Evolutionary conservation across 257 asterid genomes (phyloP).

Genomic region (Capsicum pubescens): DNA sequence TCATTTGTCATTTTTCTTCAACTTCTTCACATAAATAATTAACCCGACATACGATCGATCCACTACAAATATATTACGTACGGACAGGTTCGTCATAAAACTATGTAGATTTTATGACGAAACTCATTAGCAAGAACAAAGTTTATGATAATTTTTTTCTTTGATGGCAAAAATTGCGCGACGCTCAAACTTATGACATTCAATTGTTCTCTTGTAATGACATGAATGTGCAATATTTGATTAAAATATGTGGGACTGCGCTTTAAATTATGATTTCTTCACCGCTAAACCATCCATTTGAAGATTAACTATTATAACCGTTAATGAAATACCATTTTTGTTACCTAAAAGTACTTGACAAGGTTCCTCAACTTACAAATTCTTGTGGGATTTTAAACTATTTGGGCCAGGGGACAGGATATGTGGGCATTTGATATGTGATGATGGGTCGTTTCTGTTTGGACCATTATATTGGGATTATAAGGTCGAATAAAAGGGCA

Average conservation of each 20-base stretch:
- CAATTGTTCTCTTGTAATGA: neutral
- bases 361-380: neutral
- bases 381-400: neutral
- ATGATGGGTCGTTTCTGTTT: conserved; percentile 13
- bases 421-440: neutral
- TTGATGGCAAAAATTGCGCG: neutral
- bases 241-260: neutral
- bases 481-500: conserved; percentile 9
- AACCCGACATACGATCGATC: too few species aligned
- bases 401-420: conserved; percentile 18
- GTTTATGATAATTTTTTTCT: too few species aligned
- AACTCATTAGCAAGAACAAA: too few species aligned
- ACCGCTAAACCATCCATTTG: neutral
- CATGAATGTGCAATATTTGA: neutral
- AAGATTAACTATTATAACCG: neutral
- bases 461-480: neutral
- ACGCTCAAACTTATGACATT: neutral
- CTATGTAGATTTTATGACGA: too few species aligned
- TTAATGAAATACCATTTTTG: neutral
- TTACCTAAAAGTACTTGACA: neutral
- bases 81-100: neutral
- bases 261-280: neutral
- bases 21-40: neutral
- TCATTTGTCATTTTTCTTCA: neutral
- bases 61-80: neutral